Percentiles rank a stretch among this genome's conserved stretches.
Conservation (phyloP, 2,329 filamentous ascomycete genomes). For the Colletotrichum brevisporum region DNA sequence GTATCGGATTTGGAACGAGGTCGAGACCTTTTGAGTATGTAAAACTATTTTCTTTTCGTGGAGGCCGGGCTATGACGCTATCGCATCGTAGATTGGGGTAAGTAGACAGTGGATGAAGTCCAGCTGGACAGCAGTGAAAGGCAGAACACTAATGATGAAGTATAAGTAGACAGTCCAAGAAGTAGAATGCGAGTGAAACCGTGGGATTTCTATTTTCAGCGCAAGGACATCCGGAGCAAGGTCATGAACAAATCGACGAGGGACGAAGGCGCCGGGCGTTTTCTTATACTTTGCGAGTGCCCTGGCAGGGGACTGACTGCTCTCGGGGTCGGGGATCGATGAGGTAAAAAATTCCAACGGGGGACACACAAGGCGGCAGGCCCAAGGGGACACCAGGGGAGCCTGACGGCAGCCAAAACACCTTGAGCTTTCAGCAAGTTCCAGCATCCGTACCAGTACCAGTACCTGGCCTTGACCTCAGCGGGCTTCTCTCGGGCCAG, state of each 20-base stretch:
- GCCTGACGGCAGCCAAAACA: constrained; percentile 40
- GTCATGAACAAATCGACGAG: background rate
- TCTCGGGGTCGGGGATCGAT: constrained; percentile 35
- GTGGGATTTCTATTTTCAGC: constrained; percentile 15
- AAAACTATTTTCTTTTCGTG: too few species aligned
- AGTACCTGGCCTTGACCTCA: constrained; percentile 30
- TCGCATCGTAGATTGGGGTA: constrained; percentile 13
- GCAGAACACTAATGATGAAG: background rate
- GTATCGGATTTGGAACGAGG: background rate
- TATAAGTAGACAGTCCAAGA: constrained; percentile 22
- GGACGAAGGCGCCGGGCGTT: constrained; percentile 28
- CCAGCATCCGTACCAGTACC: background rate
- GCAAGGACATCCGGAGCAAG: background rate
- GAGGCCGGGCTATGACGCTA: constrained; percentile 20
- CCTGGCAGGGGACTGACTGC: constrained; percentile 11
- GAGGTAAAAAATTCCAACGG: constrained; percentile 38
- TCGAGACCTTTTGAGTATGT: background rate
- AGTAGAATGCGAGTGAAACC: background rate
- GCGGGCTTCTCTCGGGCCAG: constrained; percentile 37
- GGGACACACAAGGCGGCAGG: constrained; percentile 6
- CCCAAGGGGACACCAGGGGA: constrained; percentile 29
- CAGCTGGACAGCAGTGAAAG: background rate
- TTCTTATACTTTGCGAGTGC: constrained; percentile 36
- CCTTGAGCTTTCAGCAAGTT: constrained; percentile 38
- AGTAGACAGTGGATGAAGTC: background rate